Evolutionary conservation across 1,284 basidiomycete species (phyloP).

Genomic region (Cryptococcus maquisensis): DNA sequence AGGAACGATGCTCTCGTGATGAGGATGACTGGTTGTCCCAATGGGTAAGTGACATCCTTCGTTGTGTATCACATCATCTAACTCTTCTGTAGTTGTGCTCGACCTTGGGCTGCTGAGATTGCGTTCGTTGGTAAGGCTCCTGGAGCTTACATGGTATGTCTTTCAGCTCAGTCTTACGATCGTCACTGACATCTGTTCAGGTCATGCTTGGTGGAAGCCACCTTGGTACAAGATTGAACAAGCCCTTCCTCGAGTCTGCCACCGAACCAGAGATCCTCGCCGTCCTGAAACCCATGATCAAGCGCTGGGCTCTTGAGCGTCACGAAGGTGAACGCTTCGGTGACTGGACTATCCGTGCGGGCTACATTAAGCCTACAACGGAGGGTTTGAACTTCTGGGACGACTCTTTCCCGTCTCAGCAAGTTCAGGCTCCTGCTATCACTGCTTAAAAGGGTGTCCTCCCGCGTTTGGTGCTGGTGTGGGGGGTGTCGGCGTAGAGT

Average conservation of each 20-base stretch:
- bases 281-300: conserved; percentile 88
- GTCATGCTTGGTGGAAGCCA: conserved; percentile 97
- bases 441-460: background rate
- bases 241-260: conserved; percentile 71
- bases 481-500: background rate
- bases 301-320: conserved; percentile 83
- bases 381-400: conserved; percentile 80
- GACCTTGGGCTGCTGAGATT: conserved; percentile 94
- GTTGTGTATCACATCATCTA: too few relatives aligned
- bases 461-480: background rate
- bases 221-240: conserved; percentile 87
- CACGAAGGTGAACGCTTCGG: conserved; percentile 89
- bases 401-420: conserved; percentile 39
- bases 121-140: conserved; percentile 97
- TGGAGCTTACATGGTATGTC: conserved; percentile 66
- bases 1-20: conserved; percentile 92
- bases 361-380: conserved; percentile 74
- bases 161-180: background rate
- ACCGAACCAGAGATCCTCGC: conserved; percentile 90
- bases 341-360: conserved; percentile 86
- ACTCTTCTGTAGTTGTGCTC: conserved; percentile 60
- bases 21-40: conserved; percentile 97
- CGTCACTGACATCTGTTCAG: conserved; percentile 6
- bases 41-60: conserved; percentile 51
- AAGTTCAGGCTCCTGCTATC: background rate